These are phyloP conservation scores for Pythium grandisporangium DNA, from an alignment of 352 stramenopile species.

Conservation along the genomic window DNA sequence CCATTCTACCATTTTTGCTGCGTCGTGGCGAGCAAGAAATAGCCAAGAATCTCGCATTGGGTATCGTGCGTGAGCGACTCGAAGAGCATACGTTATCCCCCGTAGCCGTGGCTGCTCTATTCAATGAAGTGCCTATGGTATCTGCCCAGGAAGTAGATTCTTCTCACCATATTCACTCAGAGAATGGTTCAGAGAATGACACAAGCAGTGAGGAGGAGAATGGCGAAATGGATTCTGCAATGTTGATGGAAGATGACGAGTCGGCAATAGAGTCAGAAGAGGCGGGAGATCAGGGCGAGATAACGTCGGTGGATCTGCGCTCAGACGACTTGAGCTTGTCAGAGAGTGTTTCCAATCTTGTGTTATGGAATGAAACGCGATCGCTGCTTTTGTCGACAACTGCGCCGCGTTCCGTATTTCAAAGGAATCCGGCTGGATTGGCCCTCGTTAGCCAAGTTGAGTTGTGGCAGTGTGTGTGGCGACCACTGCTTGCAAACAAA, in stretches of 20 bases:
- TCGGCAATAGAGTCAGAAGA: no score
- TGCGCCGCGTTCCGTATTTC: background rate
- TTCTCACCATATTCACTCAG: no score
- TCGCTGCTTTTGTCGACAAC: background rate
- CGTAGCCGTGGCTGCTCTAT: slow-evolving; percentile 17
- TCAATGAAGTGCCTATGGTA: slow-evolving; percentile 38
- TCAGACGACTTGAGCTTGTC: no score
- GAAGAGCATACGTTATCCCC: slow-evolving; percentile 36
- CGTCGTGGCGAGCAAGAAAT: slow-evolving; percentile 32
- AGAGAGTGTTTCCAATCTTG: no score
- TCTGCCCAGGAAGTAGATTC: slow-evolving; percentile 21
- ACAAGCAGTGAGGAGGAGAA: slow-evolving; percentile 27
- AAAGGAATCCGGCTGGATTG: slow-evolving; percentile 29
- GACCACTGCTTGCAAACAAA: slow-evolving; percentile 24
- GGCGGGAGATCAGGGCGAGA: no score
- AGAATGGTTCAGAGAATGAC: no score
- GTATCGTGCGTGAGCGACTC: slow-evolving; percentile 40
- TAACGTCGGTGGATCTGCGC: no score
- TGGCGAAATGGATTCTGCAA: no score
- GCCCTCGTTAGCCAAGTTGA: slow-evolving; percentile 46
- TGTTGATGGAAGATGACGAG: no score
- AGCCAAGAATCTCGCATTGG: slow-evolving; percentile 40
- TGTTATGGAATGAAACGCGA: slow-evolving; percentile 1
- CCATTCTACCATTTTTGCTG: slow-evolving; percentile 64
- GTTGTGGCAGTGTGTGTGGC: slow-evolving; percentile 49